These are phyloP conservation scores for Cyclanthera cordifolia DNA, from an alignment of 306 rosid genomes.

Conservation along the genomic window DNA sequence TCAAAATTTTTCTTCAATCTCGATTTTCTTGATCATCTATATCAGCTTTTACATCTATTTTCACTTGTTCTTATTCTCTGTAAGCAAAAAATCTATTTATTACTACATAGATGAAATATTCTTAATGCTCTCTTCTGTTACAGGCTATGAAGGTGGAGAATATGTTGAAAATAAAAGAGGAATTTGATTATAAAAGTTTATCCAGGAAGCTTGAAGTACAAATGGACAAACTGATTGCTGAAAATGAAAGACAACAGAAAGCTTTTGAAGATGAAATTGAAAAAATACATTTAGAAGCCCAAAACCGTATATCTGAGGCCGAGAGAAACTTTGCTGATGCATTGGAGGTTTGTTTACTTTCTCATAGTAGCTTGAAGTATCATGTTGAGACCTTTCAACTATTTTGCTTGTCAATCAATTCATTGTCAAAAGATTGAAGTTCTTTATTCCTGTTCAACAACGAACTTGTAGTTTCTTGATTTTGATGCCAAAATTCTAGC, in stretches of 20 bases:
- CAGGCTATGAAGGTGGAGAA: constrained; percentile 98
- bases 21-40: background rate
- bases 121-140: constrained; percentile 16
- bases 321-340: constrained; percentile 87
- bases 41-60: background rate
- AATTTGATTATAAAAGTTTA: constrained; percentile 93
- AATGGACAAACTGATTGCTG: constrained; percentile 76
- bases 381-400: background rate
- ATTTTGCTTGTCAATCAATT: background rate
- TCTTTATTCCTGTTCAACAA: background rate
- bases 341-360: constrained; percentile 56
- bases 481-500: background rate
- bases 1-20: background rate
- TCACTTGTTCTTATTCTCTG: background rate
- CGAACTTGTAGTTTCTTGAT: background rate
- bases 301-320: constrained; percentile 60
- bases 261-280: constrained; percentile 71
- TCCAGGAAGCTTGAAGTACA: constrained; percentile 82
- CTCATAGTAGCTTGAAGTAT: constrained; percentile 11
- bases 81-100: background rate
- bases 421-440: background rate
- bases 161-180: constrained; percentile 92
- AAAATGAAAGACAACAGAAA: constrained; percentile 90
- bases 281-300: constrained; percentile 59
- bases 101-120: background rate